Evolutionary conservation across 176 grass and related monocot species (phyloP).

Genomic region (Bolboschoenus planiculmis): DNA sequence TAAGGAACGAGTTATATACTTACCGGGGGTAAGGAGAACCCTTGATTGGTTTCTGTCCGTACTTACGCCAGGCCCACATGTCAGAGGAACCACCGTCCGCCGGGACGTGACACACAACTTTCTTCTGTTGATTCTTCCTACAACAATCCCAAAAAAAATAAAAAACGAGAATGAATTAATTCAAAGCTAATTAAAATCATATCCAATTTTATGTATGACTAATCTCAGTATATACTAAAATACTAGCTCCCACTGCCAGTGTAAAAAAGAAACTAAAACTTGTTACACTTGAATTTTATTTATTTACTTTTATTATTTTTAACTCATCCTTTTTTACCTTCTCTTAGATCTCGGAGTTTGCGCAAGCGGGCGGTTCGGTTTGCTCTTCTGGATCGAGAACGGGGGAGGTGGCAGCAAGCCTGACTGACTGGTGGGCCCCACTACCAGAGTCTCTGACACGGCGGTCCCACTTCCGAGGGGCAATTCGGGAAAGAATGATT

Average conservation of each 20-base stretch:
- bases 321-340: constrained; percentile 55
- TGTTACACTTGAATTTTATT: neutral
- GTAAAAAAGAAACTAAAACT: neutral
- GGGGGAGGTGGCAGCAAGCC: neutral
- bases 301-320: neutral
- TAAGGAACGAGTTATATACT: neutral
- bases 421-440: neutral
- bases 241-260: neutral
- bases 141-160: neutral
- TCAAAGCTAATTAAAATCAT: neutral
- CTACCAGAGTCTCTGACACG: neutral
- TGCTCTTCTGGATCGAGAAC: constrained; percentile 4
- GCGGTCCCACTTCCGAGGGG: neutral
- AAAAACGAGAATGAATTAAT: too few relatives aligned
- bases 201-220: neutral
- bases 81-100: constrained; percentile 42
- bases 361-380: neutral
- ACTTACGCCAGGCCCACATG: constrained; percentile 89
- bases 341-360: constrained; percentile 41
- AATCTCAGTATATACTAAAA: neutral
- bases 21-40: constrained; percentile 70
- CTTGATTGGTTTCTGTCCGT: constrained; percentile 97
- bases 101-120: constrained; percentile 42
- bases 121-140: constrained; percentile 65
- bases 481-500: constrained; percentile 25